Percentiles rank a stretch among this genome's conserved stretches.
phyloP scores from a whole-genome alignment of 75 land plant genomes.

The Isoetes taiwanensis region DNA sequence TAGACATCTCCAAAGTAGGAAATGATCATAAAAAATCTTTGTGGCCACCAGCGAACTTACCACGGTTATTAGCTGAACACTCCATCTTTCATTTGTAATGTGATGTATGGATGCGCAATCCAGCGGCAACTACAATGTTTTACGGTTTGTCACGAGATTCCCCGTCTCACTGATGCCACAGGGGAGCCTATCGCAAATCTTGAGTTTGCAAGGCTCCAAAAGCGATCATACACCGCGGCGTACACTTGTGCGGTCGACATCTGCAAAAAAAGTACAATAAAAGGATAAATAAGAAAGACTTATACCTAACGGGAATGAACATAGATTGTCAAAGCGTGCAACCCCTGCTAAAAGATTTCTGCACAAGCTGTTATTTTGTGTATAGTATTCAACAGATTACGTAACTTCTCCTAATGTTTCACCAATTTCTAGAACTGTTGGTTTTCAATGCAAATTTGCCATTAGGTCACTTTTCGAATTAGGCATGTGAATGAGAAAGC shows the following conservation, averaged over 20 bases:
- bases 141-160: constrained; percentile 29
- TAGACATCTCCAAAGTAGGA: no score
- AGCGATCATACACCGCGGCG: constrained; percentile 77
- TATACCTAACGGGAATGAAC: no score
- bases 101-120: constrained; percentile 89
- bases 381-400: constrained; percentile 91
- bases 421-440: constrained; percentile 94
- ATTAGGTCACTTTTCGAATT: no score
- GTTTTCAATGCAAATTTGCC: no score
- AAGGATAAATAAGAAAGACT: no score
- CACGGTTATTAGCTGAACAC: constrained; percentile 80
- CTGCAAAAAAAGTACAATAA: constrained; percentile 25
- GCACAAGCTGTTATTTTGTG: constrained; percentile 76
- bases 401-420: constrained; percentile 79
- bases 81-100: constrained; percentile 81
- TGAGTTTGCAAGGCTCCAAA: constrained; percentile 78
- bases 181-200: constrained; percentile 37
- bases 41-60: no score
- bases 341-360: constrained; percentile 97
- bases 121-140: constrained; percentile 32
- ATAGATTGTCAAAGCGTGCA: no score
- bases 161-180: constrained; percentile 12
- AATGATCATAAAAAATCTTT: no score
- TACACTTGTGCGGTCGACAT: constrained; percentile 71
- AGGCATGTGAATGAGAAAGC: not conserved